Base-by-base conservation (phyloP, 192 early-diverging fungal species). In the Phycomyces blakesleeanus region DNA sequence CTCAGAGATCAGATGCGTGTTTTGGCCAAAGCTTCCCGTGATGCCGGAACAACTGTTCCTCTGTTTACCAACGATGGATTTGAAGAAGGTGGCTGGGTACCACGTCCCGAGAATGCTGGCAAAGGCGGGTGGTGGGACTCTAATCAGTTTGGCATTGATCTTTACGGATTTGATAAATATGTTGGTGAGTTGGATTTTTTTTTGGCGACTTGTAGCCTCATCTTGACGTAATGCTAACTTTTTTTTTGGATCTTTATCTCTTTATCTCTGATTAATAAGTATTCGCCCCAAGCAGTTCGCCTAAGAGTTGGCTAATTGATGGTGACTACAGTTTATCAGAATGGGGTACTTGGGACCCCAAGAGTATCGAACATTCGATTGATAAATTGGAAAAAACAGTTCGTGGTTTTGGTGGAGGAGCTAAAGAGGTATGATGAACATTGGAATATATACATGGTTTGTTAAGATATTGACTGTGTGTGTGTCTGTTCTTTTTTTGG, bases 51-150 rank as follows among this genome's bases (percentile, higher is more conserved):
- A 20, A 88, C 83, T 12, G 86, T 89, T 1, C 93, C 93, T 15
- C 72, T 95, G n/a, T 90, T 91, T 56, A 91, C 90, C 20, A 95
- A 95, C 71, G 91, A 95, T 68, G 85, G 80, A 0, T 84, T 82
- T 67, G 89, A 91, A 67, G 72, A 81, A 51, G 89, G 85, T 25
- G 81, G 82, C 1, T 90, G 81, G 64, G 73, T 88, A 15, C 73
- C 82, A 20, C 64, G 72, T 34, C 38, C 56, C 0, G 56, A 54
- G 1, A 40, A 61, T 38, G 16, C 40, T 10, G 51, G 59, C 6
- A 76, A 73, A 42, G 29, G 24, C 11, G 26, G 47, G 14, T 64
- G 64, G 34, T 74, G 67, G 60, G 29, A 41, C 25, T 82, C 77
- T 39, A 68, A 68, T 20, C 69, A 62, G 11, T 91, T 91, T 77